Base-by-base conservation (phyloP, 2,329 filamentous ascomycete species). In the Aspergillus costaricaensis region DNA sequence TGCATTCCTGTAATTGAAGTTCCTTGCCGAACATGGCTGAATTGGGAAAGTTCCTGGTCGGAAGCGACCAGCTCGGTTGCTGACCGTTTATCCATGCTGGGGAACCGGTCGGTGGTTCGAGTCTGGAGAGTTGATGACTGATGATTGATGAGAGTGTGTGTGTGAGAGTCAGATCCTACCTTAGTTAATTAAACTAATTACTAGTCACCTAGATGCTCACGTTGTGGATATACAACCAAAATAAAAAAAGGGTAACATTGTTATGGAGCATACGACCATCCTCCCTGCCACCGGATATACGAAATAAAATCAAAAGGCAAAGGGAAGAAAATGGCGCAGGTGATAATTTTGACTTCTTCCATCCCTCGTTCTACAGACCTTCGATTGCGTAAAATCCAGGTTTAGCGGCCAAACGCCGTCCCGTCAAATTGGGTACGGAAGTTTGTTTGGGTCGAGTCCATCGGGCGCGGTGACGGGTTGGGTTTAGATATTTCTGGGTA, bases 331-430 rank as follows among this genome's bases (percentile, higher is more conserved):
- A 57, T 53, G 59, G 58, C 59, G 56, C 60, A 60, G 57, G 53
- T 41, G 21, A 47, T 36, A 59, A 68, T 44, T 44, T 68, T 65
- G 67, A 67, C 64, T 68, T 68, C 67, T 68, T 68, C 67, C 61
- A 67, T 67, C 57, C 59, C 52, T 58, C 57, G 62, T 68, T 68
- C 66, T 61, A 68, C 58, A 59, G 55, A 48, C 57, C 67, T 67
- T 68, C 67, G 59, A 68, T 66, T 65, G 62, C 61, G 61, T 64
- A 66, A 63, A 63, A 55, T 30, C 23, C 50, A 39, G 55, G 48
- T 60, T 36, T 60, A 57, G 50, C 55, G 58, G 59, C 48, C 53
- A 64, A 48, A 58, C 51, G 52, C 58, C 52, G 62, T 63, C 60
- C 65, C 63, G 61, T 49, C 57, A 59, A 27, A 30, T 57, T 65